A percentile compares a stretch with the other conserved stretches of the same genome.
Conservation (phyloP, 169 alveolate species). For the Cryptosporidium baileyi region DNA sequence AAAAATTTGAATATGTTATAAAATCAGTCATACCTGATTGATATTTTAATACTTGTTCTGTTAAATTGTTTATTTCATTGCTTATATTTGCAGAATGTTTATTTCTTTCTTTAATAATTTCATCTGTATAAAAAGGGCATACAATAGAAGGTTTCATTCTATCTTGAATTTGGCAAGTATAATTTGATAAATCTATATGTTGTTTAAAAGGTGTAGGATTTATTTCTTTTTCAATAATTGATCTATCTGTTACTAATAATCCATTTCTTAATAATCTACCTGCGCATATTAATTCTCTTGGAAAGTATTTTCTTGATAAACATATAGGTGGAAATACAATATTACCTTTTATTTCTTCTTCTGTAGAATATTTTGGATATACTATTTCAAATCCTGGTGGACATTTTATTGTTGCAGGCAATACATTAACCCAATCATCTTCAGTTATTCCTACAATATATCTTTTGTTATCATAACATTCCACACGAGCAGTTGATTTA, state of each 20-base stretch:
- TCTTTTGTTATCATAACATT: not conserved
- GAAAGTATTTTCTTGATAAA: conserved; percentile 16
- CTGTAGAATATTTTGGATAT: conserved; percentile 14
- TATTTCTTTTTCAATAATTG: conserved; percentile 19
- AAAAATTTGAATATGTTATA: not conserved
- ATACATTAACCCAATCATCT: conserved; percentile 51
- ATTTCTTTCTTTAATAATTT: not conserved
- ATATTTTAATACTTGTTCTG: not conserved
- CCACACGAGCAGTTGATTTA: conserved; percentile 4
- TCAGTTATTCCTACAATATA: conserved; percentile 29
- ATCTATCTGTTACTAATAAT: conserved; percentile 27
- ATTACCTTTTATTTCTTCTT: not conserved
- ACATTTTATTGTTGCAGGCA: conserved; percentile 27
- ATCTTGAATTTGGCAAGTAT: conserved; percentile 39
- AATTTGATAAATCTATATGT: conserved; percentile 1
- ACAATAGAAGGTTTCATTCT: conserved; percentile 14
- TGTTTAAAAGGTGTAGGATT: conserved; percentile 66
- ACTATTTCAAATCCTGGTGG: conserved; percentile 33
- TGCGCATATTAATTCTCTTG: conserved; percentile 32
- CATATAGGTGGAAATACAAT: conserved; percentile 26
- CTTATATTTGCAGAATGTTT: not conserved
- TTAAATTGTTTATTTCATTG: not conserved
- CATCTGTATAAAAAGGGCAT: conserved; percentile 10
- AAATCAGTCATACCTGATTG: conserved; percentile 11
- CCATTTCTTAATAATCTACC: conserved; percentile 47